phyloP scores from a whole-genome alignment of 768 basidiomycete genomes.

The Boletus vinaceobasis region DNA sequence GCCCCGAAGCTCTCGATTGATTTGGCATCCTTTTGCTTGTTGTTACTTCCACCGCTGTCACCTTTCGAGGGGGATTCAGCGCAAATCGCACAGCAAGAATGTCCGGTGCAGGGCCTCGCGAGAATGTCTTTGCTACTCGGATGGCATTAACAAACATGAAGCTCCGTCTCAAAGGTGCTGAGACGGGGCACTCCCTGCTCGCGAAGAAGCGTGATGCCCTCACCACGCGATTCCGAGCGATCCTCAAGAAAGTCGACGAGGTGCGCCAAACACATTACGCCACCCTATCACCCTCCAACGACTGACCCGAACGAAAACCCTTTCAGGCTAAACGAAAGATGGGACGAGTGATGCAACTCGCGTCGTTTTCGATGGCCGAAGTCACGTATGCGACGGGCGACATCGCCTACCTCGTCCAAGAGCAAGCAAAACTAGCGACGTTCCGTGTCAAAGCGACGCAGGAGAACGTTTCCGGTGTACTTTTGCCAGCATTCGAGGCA shows the following conservation, averaged over 20 bases:
- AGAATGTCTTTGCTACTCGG: constrained; percentile 94
- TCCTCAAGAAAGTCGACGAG: constrained; percentile 96
- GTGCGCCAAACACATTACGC: constrained; percentile 41
- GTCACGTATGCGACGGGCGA: constrained; percentile 98
- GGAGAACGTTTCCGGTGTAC: constrained; percentile 97
- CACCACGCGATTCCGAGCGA: constrained; percentile 90
- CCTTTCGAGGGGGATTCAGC: not conserved
- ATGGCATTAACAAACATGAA: constrained; percentile 97
- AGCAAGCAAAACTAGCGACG: constrained; percentile 85
- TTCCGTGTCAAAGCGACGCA: constrained; percentile 94
- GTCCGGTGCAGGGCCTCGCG: constrained; percentile 88
- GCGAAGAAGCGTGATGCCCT: constrained; percentile 98
- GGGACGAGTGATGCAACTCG: constrained; percentile 98
- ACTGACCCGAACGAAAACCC: constrained; percentile 20
- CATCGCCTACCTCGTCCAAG: constrained; percentile 96
- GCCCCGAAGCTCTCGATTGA: not conserved
- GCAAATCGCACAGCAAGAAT: constrained; percentile 45
- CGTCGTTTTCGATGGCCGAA: constrained; percentile 98
- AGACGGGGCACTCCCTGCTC: constrained; percentile 91
- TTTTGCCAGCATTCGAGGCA: constrained; percentile 92
- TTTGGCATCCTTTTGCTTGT: not conserved
- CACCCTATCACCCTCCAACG: not conserved
- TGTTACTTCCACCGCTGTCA: no score
- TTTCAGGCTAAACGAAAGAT: constrained; percentile 94
- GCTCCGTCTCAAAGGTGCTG: constrained; percentile 83